Evolutionary conservation across 148 eudicot genomes (phyloP).

Genomic region (Rhododendron ovatum): DNA sequence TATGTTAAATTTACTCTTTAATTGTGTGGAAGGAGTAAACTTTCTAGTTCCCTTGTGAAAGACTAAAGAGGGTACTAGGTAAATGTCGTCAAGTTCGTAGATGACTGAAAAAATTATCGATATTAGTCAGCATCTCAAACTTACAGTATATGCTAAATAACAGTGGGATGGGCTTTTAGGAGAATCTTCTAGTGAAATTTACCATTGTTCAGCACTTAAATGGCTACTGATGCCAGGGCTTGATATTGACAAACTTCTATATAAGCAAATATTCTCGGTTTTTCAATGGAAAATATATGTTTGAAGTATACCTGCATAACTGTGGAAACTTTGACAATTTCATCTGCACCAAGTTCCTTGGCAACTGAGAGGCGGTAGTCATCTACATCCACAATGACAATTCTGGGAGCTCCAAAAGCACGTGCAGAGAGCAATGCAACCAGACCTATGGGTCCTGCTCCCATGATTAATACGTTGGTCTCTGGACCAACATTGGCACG

Average conservation of each 20-base stretch:
- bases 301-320: slow-evolving; percentile 39
- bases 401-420: slow-evolving; percentile 79
- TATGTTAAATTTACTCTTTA: neutral
- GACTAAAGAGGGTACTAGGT: neutral
- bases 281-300: neutral
- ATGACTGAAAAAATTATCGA: neutral
- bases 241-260: neutral
- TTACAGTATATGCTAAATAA: neutral
- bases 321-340: slow-evolving; percentile 61
- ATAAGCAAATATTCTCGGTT: neutral
- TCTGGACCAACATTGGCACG: slow-evolving; percentile 80
- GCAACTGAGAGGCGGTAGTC: slow-evolving; percentile 74
- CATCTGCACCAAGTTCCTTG: slow-evolving; percentile 79
- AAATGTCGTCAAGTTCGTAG: neutral
- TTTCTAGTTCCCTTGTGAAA: neutral
- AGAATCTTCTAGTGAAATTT: neutral
- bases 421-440: slow-evolving; percentile 89
- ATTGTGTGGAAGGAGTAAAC: neutral
- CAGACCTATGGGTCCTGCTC: slow-evolving; percentile 87
- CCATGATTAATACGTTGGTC: slow-evolving; percentile 69
- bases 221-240: neutral
- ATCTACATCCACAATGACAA: slow-evolving; percentile 77
- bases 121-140: neutral
- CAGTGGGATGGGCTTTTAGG: neutral
- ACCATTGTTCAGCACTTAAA: neutral